These are phyloP conservation scores for Malus hybrid DNA, from an alignment of 331 rosid species.

Conservation along the genomic window DNA sequence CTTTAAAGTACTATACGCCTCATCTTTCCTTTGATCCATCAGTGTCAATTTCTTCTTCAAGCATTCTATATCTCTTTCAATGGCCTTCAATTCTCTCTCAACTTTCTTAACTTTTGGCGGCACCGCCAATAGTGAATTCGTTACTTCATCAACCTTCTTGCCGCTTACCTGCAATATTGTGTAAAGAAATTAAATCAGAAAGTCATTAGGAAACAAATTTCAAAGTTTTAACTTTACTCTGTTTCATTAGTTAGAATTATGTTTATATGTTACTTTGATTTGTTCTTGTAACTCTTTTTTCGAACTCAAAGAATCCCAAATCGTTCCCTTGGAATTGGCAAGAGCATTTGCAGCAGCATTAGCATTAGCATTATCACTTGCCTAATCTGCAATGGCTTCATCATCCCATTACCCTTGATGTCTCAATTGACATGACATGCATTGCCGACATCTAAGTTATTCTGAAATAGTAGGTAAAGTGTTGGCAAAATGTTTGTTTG, in stretches of 20 bases:
- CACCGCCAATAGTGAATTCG: neutral
- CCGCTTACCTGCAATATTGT: slow-evolving; percentile 8
- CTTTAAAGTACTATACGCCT: slow-evolving; percentile 2
- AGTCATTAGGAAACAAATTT: neutral
- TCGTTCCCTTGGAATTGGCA: slow-evolving; percentile 4
- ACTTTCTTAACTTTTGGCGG: neutral
- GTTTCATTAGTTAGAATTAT: neutral
- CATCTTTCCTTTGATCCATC: slow-evolving; percentile 6
- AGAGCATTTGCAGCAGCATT: slow-evolving; percentile 10
- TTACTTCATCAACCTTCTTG: slow-evolving; percentile 2
- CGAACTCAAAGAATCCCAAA: slow-evolving; percentile 2
- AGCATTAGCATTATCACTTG: neutral
- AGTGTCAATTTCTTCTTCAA: slow-evolving; percentile 4
- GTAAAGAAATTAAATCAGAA: neutral
- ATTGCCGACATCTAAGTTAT: too few species aligned
- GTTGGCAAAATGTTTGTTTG: too few species aligned
- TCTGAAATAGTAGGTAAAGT: too few species aligned
- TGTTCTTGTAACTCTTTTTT: slow-evolving; percentile 19
- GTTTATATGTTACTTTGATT: slow-evolving; percentile 5
- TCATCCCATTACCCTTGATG: too few species aligned
- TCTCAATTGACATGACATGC: too few species aligned
- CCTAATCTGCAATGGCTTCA: too few species aligned
- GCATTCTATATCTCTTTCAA: slow-evolving; percentile 5
- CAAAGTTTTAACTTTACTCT: neutral
- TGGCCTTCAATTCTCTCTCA: slow-evolving; percentile 8